phyloP scores from a whole-genome alignment of 2,329 filamentous ascomycete genomes.

The Lachnellula occidentalis region DNA sequence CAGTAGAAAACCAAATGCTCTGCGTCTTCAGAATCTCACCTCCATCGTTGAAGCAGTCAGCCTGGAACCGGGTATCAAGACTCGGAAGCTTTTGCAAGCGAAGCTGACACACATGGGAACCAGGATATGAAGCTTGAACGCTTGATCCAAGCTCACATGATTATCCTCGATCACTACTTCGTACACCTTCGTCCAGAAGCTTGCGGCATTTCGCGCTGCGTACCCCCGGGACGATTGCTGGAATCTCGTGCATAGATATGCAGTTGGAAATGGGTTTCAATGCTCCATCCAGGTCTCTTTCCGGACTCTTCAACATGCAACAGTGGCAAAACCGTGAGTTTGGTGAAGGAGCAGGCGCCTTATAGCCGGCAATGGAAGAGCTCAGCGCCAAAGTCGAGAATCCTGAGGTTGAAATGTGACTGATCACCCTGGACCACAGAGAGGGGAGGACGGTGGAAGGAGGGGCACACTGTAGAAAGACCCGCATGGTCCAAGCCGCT shows the following conservation, averaged over 20 bases:
- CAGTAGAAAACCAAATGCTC: neutral
- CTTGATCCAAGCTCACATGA: neutral
- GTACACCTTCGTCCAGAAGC: neutral
- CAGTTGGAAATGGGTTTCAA: neutral
- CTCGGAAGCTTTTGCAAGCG: neutral
- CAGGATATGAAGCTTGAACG: neutral
- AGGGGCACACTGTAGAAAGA: neutral
- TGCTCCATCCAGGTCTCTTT: neutral
- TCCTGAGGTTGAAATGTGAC: neutral
- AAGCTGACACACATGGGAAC: neutral
- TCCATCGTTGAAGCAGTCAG: neutral
- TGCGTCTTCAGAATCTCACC: neutral
- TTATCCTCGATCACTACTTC: neutral
- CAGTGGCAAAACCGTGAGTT: neutral
- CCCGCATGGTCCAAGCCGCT: neutral
- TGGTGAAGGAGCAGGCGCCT: neutral
- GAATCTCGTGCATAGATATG: neutral
- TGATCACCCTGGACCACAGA: neutral
- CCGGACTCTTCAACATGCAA: neutral
- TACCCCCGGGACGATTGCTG: neutral
- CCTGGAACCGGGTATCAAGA: neutral
- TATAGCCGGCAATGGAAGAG: neutral
- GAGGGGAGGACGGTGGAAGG: neutral
- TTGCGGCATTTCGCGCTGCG: neutral
- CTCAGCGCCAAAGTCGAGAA: neutral